Percentiles rank a stretch among this genome's conserved stretches.
phyloP scores from a whole-genome alignment of 1,284 basidiomycete genomes.

The Ustilago loliicola region DNA sequence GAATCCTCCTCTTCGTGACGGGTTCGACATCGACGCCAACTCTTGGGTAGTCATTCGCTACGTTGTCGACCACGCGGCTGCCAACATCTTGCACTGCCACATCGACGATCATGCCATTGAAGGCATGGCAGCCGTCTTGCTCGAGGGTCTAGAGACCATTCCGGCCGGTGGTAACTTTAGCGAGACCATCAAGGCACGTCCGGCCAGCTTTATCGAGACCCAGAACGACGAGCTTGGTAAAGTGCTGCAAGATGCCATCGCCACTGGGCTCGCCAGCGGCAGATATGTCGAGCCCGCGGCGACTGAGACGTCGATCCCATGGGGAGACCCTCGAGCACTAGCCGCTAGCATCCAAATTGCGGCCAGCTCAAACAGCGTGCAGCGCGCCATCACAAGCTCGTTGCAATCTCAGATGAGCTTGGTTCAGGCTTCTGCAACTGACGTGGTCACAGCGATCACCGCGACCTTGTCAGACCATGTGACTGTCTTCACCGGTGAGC shows the following conservation, averaged over 20 bases:
- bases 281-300: constrained; percentile 35
- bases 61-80: constrained; percentile 46
- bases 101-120: constrained; percentile 56
- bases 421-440: constrained; percentile 32
- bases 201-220: constrained; percentile 33
- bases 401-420: constrained; percentile 30
- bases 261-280: constrained; percentile 20
- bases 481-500: constrained; percentile 28
- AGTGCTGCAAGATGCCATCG: constrained; percentile 26
- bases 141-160: constrained; percentile 54
- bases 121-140: constrained; percentile 55
- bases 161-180: constrained; percentile 48
- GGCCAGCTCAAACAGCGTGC: constrained; percentile 51
- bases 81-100: constrained; percentile 57
- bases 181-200: constrained; percentile 29
- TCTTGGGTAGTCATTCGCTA: constrained; percentile 56
- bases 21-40: constrained; percentile 53
- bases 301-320: constrained; percentile 39
- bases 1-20: constrained; percentile 52
- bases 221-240: constrained; percentile 40
- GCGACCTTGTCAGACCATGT: constrained; percentile 29
- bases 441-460: constrained; percentile 29
- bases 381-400: constrained; percentile 36
- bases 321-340: constrained; percentile 48
- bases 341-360: constrained; percentile 44